Conservation (phyloP, 2,329 filamentous ascomycete genomes). For the Geosmithia putterillii region DNA sequence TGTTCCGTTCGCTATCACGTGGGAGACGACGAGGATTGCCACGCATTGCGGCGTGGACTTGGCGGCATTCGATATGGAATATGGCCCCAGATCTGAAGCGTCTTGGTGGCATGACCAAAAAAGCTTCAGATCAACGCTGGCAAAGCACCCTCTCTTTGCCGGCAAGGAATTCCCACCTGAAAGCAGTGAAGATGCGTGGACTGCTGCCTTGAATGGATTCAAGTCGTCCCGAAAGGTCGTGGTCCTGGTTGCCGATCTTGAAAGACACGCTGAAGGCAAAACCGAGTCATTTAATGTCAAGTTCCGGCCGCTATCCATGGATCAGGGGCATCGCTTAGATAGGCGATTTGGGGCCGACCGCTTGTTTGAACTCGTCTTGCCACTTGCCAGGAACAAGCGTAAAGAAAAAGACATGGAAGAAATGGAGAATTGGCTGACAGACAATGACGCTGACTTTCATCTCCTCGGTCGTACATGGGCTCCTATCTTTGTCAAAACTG, state of each 20-base stretch:
- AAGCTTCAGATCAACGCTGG: slow-evolving; percentile 27
- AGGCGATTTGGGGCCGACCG: slow-evolving; percentile 46
- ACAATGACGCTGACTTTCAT: slow-evolving; percentile 24
- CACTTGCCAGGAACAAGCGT: slow-evolving; percentile 19
- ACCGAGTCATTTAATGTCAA: slow-evolving; percentile 23
- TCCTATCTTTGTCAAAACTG: slow-evolving; percentile 30
- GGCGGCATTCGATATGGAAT: slow-evolving; percentile 17
- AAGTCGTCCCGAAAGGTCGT: slow-evolving; percentile 21
- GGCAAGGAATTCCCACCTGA: slow-evolving; percentile 35
- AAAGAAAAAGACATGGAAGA: slow-evolving; percentile 9
- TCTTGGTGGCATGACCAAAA: slow-evolving; percentile 28
- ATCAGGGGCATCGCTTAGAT: slow-evolving; percentile 35
- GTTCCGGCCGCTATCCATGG: slow-evolving; percentile 34
- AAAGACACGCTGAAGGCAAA: slow-evolving; percentile 1
- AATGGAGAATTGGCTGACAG: slow-evolving; percentile 15
- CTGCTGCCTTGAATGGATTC: slow-evolving; percentile 24
- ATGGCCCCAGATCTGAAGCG: slow-evolving; percentile 14
- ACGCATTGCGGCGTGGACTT: slow-evolving; percentile 30
- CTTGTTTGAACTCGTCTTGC: slow-evolving; percentile 43
- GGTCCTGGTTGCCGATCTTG: slow-evolving; percentile 28
- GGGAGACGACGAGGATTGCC: slow-evolving; percentile 38
- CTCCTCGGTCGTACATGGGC: slow-evolving; percentile 34
- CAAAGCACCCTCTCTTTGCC: slow-evolving; percentile 22
- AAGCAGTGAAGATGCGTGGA: slow-evolving; percentile 32
- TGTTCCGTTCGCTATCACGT: slow-evolving; percentile 35